phyloP scores from a whole-genome alignment of 345 rosid species.

The Salix dunnii region DNA sequence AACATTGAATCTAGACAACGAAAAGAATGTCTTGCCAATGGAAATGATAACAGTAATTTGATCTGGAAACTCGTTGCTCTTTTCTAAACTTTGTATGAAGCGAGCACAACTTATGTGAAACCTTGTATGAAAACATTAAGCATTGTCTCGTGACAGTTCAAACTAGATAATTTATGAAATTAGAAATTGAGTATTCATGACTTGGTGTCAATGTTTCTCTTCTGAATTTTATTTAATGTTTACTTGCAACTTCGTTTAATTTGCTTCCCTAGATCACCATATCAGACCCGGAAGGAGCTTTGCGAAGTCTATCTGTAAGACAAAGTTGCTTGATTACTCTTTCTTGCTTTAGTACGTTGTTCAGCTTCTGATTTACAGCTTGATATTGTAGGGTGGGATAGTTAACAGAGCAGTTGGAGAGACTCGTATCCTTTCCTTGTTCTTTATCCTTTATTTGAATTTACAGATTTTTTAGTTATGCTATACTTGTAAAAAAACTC shows the following conservation, averaged over 20 bases:
- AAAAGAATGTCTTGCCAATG: background rate
- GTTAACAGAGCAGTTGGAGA: slow-evolving; percentile 86
- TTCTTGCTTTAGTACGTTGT: slow-evolving; percentile 9
- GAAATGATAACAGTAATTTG: background rate
- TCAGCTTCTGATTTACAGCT: slow-evolving; percentile 25
- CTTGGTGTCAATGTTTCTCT: background rate
- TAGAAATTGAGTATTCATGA: background rate
- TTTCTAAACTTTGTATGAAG: background rate
- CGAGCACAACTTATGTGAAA: background rate
- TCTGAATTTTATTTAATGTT: background rate
- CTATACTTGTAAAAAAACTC: background rate
- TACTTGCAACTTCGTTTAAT: slow-evolving; percentile 9
- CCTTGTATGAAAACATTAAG: background rate
- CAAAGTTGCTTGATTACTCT: background rate
- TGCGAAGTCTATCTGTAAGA: slow-evolving; percentile 69
- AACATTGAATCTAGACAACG: background rate
- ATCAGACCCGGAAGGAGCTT: slow-evolving; percentile 53
- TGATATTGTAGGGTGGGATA: slow-evolving; percentile 63
- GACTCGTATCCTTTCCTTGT: slow-evolving; percentile 67
- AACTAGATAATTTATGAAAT: background rate
- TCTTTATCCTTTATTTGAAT: background rate
- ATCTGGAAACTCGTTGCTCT: background rate
- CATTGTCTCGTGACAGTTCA: background rate
- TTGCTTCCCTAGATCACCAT: slow-evolving; percentile 44
- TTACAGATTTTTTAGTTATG: background rate